phyloP scores from a whole-genome alignment of 805 yeast genomes.

The Barnettozyma siamensis region DNA sequence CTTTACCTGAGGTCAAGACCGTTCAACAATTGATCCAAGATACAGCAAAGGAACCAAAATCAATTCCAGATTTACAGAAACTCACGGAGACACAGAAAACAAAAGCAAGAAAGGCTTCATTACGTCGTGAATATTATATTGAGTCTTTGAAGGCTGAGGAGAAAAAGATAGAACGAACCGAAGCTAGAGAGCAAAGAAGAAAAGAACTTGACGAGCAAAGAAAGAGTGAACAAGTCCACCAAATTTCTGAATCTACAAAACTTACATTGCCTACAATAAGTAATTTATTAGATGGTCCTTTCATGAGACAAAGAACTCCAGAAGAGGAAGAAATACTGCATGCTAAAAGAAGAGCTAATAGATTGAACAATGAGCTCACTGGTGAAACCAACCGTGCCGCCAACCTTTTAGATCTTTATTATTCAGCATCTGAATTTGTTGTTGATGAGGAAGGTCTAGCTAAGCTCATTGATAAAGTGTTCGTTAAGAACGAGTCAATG shows the following conservation, averaged over 20 bases:
- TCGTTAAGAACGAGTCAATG: conserved; percentile 25
- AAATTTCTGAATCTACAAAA: conserved; percentile 42
- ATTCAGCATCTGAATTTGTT: conserved; percentile 61
- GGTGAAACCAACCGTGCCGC: conserved; percentile 49
- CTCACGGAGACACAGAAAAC: conserved; percentile 23
- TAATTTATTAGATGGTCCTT: conserved; percentile 56
- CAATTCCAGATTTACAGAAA: conserved; percentile 20
- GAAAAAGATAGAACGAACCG: conserved; percentile 29
- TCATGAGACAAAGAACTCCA: conserved; percentile 65
- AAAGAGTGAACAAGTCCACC: conserved; percentile 34
- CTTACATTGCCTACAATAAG: conserved; percentile 80
- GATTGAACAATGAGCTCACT: conserved; percentile 48
- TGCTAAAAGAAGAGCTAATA: conserved; percentile 62
- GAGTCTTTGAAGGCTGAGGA: conserved; percentile 44
- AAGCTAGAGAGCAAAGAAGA: conserved; percentile 25
- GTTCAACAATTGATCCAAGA: conserved; percentile 53
- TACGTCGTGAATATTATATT: conserved; percentile 66
- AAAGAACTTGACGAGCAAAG: conserved; percentile 24
- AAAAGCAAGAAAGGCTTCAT: conserved; percentile 40
- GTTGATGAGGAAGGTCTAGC: conserved; percentile 65
- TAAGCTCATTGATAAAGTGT: conserved; percentile 51
- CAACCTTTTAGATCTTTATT: conserved; percentile 63
- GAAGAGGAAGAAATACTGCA: conserved; percentile 56
- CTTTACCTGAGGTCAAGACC: conserved; percentile 46
- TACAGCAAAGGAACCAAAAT: conserved; percentile 44